Evolutionary conservation across 805 yeast species (phyloP).

Genomic region (Barnettozyma wickerhamii): DNA sequence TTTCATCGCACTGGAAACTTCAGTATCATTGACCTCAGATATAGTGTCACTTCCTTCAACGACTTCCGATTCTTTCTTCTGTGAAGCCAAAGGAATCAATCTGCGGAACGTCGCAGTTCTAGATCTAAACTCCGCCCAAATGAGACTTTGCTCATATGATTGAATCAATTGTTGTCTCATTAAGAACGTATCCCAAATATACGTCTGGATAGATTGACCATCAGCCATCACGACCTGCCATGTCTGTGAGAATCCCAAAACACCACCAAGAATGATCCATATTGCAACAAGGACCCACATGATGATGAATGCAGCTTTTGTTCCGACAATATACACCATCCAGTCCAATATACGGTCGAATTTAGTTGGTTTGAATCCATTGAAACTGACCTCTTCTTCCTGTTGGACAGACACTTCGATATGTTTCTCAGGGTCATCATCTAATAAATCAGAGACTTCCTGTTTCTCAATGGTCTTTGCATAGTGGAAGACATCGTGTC

Average conservation of each 20-base stretch:
- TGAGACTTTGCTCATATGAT: conserved; percentile 8
- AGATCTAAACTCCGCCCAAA: conserved; percentile 10
- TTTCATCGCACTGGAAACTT: conserved; percentile 1
- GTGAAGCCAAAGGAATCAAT: neutral
- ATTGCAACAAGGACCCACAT: conserved; percentile 6
- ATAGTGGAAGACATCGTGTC: conserved; percentile 2
- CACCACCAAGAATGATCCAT: conserved; percentile 6
- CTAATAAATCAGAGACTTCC: neutral
- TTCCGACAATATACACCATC: conserved; percentile 10
- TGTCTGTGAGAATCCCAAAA: conserved; percentile 3
- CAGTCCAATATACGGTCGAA: conserved; percentile 8
- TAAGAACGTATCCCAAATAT: conserved; percentile 10
- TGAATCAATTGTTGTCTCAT: conserved; percentile 12
- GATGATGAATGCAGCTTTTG: conserved; percentile 2
- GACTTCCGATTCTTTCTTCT: neutral
- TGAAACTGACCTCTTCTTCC: conserved; percentile 8
- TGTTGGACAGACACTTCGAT: neutral
- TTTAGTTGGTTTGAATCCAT: conserved; percentile 9
- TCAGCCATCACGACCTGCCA: conserved; percentile 11
- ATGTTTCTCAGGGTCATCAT: neutral
- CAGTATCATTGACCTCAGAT: neutral
- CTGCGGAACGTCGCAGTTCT: conserved; percentile 7
- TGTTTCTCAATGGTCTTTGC: neutral
- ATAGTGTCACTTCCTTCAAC: too few species aligned
- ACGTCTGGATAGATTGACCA: conserved; percentile 11